Base-by-base conservation (phyloP, 345 rosid genomes). In the Arabis hirsuta region DNA sequence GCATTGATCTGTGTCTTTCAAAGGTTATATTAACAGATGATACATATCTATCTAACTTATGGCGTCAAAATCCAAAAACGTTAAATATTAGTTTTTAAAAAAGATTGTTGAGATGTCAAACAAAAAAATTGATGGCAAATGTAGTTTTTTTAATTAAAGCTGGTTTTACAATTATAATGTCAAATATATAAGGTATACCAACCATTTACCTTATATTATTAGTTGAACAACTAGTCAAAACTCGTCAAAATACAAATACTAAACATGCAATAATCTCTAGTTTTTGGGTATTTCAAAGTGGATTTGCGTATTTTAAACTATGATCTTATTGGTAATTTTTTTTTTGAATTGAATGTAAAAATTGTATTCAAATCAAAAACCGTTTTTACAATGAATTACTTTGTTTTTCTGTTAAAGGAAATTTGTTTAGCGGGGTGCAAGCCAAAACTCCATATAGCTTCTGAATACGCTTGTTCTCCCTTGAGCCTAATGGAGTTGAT, bases 151-250 rank as follows among this genome's bases (percentile, higher is more conserved):
- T 43, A 42, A 22, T 22, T 22, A 1, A 54, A 26, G 38, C 12
- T 11, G 20, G 29, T 13, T 55, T 55, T 43, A 3, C 45, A 19
- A 11, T 2, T 20, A 68, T 9, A 31, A 9, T 8, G 22, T 48
- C 68, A 31, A 42, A 52, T 7, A 6, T 34, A 29, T 42, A 9
- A 27, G 45, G 44, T 51, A 51, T 29, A 61, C 45, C 38, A 61
- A 71, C 45, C 45, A 32, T 22, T 22, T 22, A 22, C 2, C 16
- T 19, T 43, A 55, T 55, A 67, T 4, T 19, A 14, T 42, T 11
- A 12, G 58, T 9, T 24, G 47, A 52, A 53, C 2, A 61, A 24
- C 32, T 43, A 9, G 14, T 19, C 65, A 69, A 56, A 27, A 22
- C 48, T 56, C 14, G 5, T 46, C 55, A 0, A 5, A 27, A n/a